Conservation (phyloP, 1,284 basidiomycete genomes). For the Neolentinus lepideus region DNA sequence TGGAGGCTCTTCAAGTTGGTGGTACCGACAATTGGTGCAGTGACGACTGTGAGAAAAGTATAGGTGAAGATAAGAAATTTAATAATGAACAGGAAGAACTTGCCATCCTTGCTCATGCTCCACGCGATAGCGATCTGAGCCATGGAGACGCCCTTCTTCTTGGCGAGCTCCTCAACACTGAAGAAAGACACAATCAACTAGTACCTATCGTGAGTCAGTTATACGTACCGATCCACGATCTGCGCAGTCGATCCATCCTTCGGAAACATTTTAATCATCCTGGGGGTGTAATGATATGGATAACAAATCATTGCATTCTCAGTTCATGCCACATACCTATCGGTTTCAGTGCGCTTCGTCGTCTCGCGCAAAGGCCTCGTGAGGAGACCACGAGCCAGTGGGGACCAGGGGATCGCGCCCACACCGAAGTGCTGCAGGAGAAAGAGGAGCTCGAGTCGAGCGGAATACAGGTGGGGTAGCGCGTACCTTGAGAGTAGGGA, state of each 20-base stretch:
- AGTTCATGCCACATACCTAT: slow-evolving; percentile 1
- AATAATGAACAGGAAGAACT: background rate
- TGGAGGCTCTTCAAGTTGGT: slow-evolving; percentile 42
- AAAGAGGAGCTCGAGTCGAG: background rate
- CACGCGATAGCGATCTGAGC: slow-evolving; percentile 51
- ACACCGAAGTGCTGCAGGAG: slow-evolving; percentile 9
- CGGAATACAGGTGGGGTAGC: slow-evolving; percentile 3
- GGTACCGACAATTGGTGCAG: slow-evolving; percentile 48
- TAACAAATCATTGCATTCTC: too few relatives aligned
- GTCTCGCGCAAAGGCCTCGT: slow-evolving; percentile 9
- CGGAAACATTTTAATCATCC: background rate
- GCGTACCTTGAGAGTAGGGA: slow-evolving; percentile 44
- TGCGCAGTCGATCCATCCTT: slow-evolving; percentile 8
- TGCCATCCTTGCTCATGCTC: slow-evolving; percentile 34
- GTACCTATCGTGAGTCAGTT: background rate
- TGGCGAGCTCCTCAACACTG: slow-evolving; percentile 45
- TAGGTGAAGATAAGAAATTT: background rate
- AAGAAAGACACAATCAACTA: background rate
- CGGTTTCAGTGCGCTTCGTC: slow-evolving; percentile 8
- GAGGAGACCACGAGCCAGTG: slow-evolving; percentile 18
- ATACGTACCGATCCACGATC: slow-evolving; percentile 25
- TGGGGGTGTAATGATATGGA: too few relatives aligned
- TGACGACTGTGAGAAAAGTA: slow-evolving; percentile 21
- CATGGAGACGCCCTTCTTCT: slow-evolving; percentile 45
- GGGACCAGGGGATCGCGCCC: slow-evolving; percentile 19